Conservation (phyloP, 2,329 filamentous ascomycete species). For the Cladosporium austrohemisphaericum region DNA sequence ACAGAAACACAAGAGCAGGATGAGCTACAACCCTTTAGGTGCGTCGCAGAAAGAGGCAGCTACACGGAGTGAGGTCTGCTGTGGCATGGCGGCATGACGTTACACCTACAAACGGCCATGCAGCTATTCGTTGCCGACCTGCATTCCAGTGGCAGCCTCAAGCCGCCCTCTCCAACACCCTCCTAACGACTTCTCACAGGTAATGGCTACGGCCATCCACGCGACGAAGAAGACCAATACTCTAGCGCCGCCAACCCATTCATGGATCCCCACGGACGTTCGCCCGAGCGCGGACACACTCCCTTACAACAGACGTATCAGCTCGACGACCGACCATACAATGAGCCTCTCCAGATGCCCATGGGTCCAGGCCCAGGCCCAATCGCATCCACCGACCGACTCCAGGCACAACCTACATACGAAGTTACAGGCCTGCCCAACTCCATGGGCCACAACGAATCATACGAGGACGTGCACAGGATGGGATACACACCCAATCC, state of each 20-base stretch:
- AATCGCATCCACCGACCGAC: slow-evolving; percentile 66
- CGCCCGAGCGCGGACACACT: slow-evolving; percentile 64
- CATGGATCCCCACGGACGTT: slow-evolving; percentile 52
- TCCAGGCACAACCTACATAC: slow-evolving; percentile 80
- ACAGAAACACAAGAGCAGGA: neutral
- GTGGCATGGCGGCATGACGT: neutral
- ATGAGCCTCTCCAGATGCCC: slow-evolving; percentile 64
- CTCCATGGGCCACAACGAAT: slow-evolving; percentile 61
- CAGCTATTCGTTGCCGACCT: neutral
- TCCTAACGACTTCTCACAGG: slow-evolving; percentile 14
- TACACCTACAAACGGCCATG: slow-evolving; percentile 1
- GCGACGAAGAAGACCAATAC: slow-evolving; percentile 26
- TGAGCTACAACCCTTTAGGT: slow-evolving; percentile 17
- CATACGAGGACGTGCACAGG: slow-evolving; percentile 51
- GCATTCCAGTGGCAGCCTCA: slow-evolving; percentile 9
- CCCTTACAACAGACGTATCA: slow-evolving; percentile 78
- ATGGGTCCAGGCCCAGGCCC: slow-evolving; percentile 53
- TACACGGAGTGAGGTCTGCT: neutral
- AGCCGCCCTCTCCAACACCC: neutral
- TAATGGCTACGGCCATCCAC: slow-evolving; percentile 20
- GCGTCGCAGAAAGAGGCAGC: no score
- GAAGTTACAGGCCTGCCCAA: slow-evolving; percentile 65
- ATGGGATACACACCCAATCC: slow-evolving; percentile 45
- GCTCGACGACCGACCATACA: slow-evolving; percentile 72
- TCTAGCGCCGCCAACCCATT: slow-evolving; percentile 29